Evolutionary conservation across 441 rosid genomes (phyloP), one percentile per base, ranked within the genome.

Genomic region (Daphne laureola): DNA sequence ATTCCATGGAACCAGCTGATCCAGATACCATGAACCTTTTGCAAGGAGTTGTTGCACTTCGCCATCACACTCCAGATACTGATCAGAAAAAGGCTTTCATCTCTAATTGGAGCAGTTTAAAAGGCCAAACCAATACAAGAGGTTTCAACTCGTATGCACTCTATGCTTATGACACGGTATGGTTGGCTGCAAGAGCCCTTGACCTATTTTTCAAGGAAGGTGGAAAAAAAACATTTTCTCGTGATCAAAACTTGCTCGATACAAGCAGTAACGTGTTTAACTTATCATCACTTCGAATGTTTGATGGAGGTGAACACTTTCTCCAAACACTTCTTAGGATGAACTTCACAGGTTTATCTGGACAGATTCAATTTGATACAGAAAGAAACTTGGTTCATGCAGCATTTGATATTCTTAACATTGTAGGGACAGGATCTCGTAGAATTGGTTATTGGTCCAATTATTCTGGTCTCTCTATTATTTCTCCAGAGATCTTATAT

Each of bases 401-500:
- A 12, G 96, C 96, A 11, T 79, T 72, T 61, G 94, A 92, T 56
- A 51, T 92, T 50, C 80, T 88, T 47, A 92, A 92, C 69, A 72
- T 92, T 12, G 85, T 64, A 3, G 82, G 90, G 15, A 78, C 81
- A 3, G 87, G 77, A 50, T 57, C 66, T 21, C 83, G 73, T 11
- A 81, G 85, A 62, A 72, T 92, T 14, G 98, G 96, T 50, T 92
- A 79, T 64, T 88, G 96, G 98, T 81, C 96, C 21, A 80, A 86
- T 62, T 64, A 78, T 69, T 77, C 95, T 13, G 88, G 81, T 64
- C 80, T 92, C 48, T 84, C 98, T 36, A 55, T 70, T 8, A 67
- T 65, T 67, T 49, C 81, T 54, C 94, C 96, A 0, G 94, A 86
- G 72, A 63, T 14, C 38, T 64, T 82, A 49, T 78, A 86, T 60